These are phyloP conservation scores for Pseudofabraea citricarpa DNA, from an alignment of 2,329 filamentous ascomycete genomes.

Conservation along the genomic window DNA sequence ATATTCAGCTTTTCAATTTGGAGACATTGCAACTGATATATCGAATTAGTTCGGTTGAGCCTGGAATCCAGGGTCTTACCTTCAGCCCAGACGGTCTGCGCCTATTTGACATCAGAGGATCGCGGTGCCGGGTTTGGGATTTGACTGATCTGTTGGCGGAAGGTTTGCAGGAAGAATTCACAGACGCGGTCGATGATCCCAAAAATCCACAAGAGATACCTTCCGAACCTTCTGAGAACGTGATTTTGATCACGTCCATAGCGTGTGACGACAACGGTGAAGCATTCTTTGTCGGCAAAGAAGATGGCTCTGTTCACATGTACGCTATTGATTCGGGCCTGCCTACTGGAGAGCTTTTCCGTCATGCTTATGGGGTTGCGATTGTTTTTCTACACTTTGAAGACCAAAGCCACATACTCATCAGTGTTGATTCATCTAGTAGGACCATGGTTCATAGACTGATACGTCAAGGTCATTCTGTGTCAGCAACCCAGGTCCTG, in stretches of 20 bases:
- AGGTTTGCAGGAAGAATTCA: slow-evolving; percentile 17
- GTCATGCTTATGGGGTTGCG: slow-evolving; percentile 15
- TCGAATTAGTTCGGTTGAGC: slow-evolving; percentile 23
- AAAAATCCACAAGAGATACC: slow-evolving; percentile 1
- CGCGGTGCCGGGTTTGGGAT: slow-evolving; percentile 31
- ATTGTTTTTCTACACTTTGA: slow-evolving; percentile 16
- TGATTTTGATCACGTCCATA: slow-evolving; percentile 18
- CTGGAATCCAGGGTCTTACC: slow-evolving; percentile 22
- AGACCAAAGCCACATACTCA: slow-evolving; percentile 14
- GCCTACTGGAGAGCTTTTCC: slow-evolving; percentile 14
- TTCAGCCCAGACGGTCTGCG: slow-evolving; percentile 28
- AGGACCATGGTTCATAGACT: background rate
- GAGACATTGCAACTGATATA: slow-evolving; percentile 23
- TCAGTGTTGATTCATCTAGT: slow-evolving; percentile 20
- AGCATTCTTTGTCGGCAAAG: slow-evolving; percentile 22
- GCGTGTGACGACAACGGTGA: slow-evolving; percentile 10
- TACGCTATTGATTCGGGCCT: slow-evolving; percentile 16
- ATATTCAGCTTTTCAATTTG: slow-evolving; percentile 21
- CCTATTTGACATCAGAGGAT: slow-evolving; percentile 28
- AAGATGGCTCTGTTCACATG: slow-evolving; percentile 20
- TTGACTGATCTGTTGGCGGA: slow-evolving; percentile 26
- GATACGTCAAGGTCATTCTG: background rate
- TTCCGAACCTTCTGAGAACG: background rate
- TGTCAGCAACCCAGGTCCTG: background rate
- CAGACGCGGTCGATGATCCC: slow-evolving; percentile 2